A percentile compares a stretch with the other conserved stretches of the same genome.
Conservation (phyloP, 257 asterid species). For the Fraxinus quadrangulata region DNA sequence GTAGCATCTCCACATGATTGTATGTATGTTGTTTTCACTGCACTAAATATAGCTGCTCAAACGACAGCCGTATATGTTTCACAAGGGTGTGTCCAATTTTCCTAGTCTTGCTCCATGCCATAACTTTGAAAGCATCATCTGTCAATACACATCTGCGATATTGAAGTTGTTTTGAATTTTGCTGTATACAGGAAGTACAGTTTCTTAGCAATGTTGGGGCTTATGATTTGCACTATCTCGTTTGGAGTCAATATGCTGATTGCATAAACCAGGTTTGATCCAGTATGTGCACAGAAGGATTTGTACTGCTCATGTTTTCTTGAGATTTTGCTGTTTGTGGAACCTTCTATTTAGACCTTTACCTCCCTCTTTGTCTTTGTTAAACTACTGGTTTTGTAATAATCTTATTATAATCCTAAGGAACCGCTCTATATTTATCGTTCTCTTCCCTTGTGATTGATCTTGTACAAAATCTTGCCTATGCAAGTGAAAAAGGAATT, state of each 20-base stretch:
- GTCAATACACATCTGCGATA: neutral
- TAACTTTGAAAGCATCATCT: too few species aligned
- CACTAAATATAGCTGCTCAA: too few species aligned
- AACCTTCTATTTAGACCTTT: neutral
- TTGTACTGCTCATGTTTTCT: neutral
- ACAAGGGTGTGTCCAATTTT: neutral
- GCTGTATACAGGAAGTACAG: constrained; percentile 62
- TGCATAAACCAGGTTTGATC: constrained; percentile 27
- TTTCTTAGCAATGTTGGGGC: constrained; percentile 56
- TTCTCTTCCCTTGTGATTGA: neutral
- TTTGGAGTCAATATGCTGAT: constrained; percentile 54
- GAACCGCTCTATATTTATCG: neutral
- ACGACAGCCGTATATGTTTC: neutral
- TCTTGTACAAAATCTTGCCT: neutral
- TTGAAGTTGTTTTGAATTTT: neutral
- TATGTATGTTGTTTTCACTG: neutral
- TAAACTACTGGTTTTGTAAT: constrained; percentile 4
- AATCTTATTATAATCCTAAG: neutral
- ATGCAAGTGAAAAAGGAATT: neutral
- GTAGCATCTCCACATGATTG: neutral
- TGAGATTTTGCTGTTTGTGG: neutral
- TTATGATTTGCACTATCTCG: constrained; percentile 56
- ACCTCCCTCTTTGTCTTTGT: neutral
- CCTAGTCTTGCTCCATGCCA: neutral
- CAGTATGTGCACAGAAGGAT: neutral